Percentiles rank a stretch among this genome's conserved stretches.
phyloP scores from a whole-genome alignment of 345 rosid species.

The Sonneratia caseolaris region DNA sequence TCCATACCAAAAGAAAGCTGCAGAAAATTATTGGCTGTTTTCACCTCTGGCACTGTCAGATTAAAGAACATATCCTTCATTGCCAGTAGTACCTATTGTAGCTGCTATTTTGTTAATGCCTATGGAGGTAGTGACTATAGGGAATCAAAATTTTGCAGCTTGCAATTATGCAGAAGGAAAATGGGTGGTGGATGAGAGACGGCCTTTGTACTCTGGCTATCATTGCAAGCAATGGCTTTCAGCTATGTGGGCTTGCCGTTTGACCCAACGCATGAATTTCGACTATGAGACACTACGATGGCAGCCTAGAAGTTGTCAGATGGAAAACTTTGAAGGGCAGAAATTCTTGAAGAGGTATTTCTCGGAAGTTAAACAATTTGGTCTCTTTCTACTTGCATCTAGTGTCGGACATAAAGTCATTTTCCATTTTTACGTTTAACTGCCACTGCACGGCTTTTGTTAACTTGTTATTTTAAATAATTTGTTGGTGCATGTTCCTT shows the following conservation, averaged over 20 bases:
- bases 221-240: slow-evolving; percentile 88
- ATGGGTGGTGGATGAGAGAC: slow-evolving; percentile 71
- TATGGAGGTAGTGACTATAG: slow-evolving; percentile 5
- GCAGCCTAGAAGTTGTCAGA: slow-evolving; percentile 77
- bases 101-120: not conserved
- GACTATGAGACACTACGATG: slow-evolving; percentile 64
- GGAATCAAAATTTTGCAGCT: slow-evolving; percentile 26
- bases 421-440: too few relatives aligned
- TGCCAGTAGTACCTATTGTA: not conserved
- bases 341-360: slow-evolving; percentile 66
- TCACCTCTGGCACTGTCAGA: not conserved
- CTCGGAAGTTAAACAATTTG: not conserved
- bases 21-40: not conserved
- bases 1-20: not conserved
- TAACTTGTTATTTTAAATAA: not conserved
- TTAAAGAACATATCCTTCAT: not conserved
- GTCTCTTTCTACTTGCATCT: not conserved
- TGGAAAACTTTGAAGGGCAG: slow-evolving; percentile 65
- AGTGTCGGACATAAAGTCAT: not conserved
- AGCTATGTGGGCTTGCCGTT: slow-evolving; percentile 88
- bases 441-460: not conserved
- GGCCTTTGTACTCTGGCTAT: slow-evolving; percentile 72
- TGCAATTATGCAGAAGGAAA: slow-evolving; percentile 84
- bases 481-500: not conserved
- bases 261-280: slow-evolving; percentile 81